Base-by-base conservation (phyloP, 768 basidiomycete genomes). In the Russula dissimulans region DNA sequence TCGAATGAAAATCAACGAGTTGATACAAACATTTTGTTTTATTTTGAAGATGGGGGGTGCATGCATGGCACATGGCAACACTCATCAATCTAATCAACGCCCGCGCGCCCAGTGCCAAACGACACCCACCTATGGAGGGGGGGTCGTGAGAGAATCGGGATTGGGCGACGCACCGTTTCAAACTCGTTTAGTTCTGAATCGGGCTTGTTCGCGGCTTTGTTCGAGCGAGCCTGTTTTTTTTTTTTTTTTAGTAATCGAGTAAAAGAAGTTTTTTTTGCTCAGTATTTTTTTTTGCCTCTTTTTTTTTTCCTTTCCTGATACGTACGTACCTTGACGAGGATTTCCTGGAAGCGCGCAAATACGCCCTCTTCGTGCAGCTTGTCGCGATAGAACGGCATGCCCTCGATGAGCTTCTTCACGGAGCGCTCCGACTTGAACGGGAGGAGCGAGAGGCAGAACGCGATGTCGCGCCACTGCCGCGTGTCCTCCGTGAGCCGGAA, bases 391-490 rank as follows among this genome's bases (percentile, higher is more conserved):
- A 86, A 89, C 48, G 87, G 91, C 29, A 99, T 71, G 1, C 84
- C 94, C 65, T 98, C 95, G 66, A 93, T 89, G 61, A 98, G 82
- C 71, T 95, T 97, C 81, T 97, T 97, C 67, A 97, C 84, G 0
- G 94, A 95, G 36, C 89, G 82, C 66, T 99, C 97, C 1, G 93
- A 95, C 71, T 97, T 97, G 88, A 91, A 99, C 0, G 94, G 95
- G 15, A 98, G 79, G 2, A 97, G 74, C 0, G 95, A 94, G 3
- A 99, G 76, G 70, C 95, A 99, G 74, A 86, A 98, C 1, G 95
- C 91, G 60, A 99, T 93, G 68, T 99, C 95, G 26, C 93, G 83
- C 97, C 97, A 99, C 70, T 98, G 97, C 5, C 95, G 82, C 15
- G 91, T 82, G 34, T 95, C 92, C 44, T 89, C 87, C 0, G 89